Evolutionary conservation across 257 asterid species (phyloP).

Genomic region (Penstemon newberryi): DNA sequence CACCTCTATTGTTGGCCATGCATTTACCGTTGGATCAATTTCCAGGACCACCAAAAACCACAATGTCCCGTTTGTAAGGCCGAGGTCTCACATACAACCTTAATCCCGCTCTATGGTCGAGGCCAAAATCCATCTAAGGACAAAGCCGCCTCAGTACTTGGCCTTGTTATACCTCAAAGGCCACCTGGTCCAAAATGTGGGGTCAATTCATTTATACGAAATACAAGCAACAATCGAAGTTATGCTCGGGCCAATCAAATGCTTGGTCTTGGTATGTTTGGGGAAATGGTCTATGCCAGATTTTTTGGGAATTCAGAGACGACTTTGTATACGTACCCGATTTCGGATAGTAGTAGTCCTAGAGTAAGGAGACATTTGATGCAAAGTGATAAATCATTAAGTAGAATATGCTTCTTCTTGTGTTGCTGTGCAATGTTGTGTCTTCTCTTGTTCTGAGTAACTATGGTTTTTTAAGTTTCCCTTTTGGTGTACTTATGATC

Average conservation of each 20-base stretch:
- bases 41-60: conserved; percentile 41
- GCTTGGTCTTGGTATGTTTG: conserved; percentile 39
- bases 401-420: conserved; percentile 59
- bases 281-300: conserved; percentile 54
- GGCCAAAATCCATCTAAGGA: conserved; percentile 43
- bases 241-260: conserved; percentile 29
- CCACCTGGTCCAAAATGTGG: conserved; percentile 51
- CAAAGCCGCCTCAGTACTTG: conserved; percentile 28
- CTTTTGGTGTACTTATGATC: no score
- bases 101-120: conserved; percentile 73
- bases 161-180: conserved; percentile 52
- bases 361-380: conserved; percentile 49
- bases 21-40: conserved; percentile 69
- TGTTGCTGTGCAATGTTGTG: conserved; percentile 56
- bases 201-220: background rate
- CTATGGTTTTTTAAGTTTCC: background rate
- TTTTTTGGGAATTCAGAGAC: conserved; percentile 54
- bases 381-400: conserved; percentile 53
- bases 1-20: conserved; percentile 91
- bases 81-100: conserved; percentile 50
- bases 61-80: conserved; percentile 79
- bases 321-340: conserved; percentile 45
- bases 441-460: conserved; percentile 50
- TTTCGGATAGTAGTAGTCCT: conserved; percentile 39
- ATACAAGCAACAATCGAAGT: conserved; percentile 22